A percentile compares a stretch with the other conserved stretches of the same genome.
These are phyloP conservation scores for Cladophialophora carrionii DNA, from an alignment of 2,329 filamentous ascomycete genomes.

Conservation along the genomic window DNA sequence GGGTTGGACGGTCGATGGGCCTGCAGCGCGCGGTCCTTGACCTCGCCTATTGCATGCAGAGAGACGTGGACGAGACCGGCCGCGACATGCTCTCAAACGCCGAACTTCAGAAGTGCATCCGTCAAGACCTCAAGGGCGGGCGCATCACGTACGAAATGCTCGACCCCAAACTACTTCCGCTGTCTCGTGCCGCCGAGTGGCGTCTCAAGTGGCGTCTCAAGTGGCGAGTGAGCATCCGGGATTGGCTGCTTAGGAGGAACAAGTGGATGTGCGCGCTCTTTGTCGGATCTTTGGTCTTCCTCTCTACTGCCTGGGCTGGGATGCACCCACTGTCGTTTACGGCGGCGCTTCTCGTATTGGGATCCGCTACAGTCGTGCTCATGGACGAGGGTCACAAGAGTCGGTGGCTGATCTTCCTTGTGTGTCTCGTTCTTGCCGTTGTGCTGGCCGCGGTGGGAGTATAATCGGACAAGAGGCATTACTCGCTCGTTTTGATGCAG, in stretches of 20 bases:
- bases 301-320: constrained; percentile 15
- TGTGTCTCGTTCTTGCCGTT: constrained; percentile 8
- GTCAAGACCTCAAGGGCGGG: constrained; percentile 18
- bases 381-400: constrained; percentile 9
- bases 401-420: constrained; percentile 20
- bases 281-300: constrained; percentile 15
- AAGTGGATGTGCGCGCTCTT: constrained; percentile 10
- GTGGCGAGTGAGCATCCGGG: constrained; percentile 2
- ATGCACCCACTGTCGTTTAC: constrained; percentile 14
- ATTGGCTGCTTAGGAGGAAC: constrained; percentile 1
- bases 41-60: constrained; percentile 26
- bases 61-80: constrained; percentile 22
- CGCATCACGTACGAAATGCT: constrained; percentile 22
- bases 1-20: constrained; percentile 41
- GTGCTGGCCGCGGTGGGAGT: constrained; percentile 12
- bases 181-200: constrained; percentile 6
- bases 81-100: constrained; percentile 22
- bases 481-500: constrained; percentile 11
- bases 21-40: constrained; percentile 39
- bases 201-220: not conserved
- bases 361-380: constrained; percentile 1
- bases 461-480: constrained; percentile 17
- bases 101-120: constrained; percentile 17
- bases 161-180: constrained; percentile 15
- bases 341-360: constrained; percentile 3